Evolutionary conservation across 2,329 filamentous ascomycete genomes (phyloP).

Genomic region (Apiospora sp.): DNA sequence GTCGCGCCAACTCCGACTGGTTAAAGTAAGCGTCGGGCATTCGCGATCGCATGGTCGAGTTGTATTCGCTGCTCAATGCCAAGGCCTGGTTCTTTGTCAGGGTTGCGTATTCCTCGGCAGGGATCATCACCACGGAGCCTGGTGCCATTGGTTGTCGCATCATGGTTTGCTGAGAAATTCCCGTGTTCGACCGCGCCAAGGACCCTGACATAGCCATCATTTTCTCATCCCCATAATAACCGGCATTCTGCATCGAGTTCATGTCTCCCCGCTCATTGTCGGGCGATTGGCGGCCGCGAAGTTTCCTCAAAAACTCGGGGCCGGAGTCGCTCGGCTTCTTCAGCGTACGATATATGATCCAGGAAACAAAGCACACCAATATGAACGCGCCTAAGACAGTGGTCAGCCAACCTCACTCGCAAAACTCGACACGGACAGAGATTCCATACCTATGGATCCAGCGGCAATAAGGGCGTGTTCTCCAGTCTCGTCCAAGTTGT

Average conservation of each 20-base stretch:
- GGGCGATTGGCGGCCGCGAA: conserved; percentile 20
- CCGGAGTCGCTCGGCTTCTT: conserved; percentile 39
- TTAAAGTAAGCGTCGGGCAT: conserved; percentile 49
- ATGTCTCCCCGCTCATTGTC: conserved; percentile 30
- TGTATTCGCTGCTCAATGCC: conserved; percentile 36
- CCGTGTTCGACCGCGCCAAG: conserved; percentile 31
- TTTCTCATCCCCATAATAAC: conserved; percentile 37
- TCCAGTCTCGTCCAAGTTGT: conserved; percentile 37
- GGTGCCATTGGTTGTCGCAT: conserved; percentile 31
- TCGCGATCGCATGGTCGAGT: conserved; percentile 44
- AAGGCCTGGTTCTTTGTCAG: conserved; percentile 39
- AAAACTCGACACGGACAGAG: neutral
- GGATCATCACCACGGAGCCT: conserved; percentile 29
- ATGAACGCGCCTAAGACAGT: conserved; percentile 50
- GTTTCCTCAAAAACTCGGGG: conserved; percentile 33
- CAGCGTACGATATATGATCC: conserved; percentile 52
- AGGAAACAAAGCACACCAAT: conserved; percentile 52
- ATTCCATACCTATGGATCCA: conserved; percentile 44
- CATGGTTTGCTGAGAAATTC: conserved; percentile 31
- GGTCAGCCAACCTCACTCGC: conserved; percentile 25
- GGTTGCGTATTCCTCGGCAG: conserved; percentile 29
- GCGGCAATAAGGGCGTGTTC: conserved; percentile 46
- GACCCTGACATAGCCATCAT: conserved; percentile 17
- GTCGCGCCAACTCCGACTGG: conserved; percentile 48
- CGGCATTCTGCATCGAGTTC: conserved; percentile 35